Base-by-base conservation (phyloP, 176 grass and related monocot species). In the Juncus effusus region DNA sequence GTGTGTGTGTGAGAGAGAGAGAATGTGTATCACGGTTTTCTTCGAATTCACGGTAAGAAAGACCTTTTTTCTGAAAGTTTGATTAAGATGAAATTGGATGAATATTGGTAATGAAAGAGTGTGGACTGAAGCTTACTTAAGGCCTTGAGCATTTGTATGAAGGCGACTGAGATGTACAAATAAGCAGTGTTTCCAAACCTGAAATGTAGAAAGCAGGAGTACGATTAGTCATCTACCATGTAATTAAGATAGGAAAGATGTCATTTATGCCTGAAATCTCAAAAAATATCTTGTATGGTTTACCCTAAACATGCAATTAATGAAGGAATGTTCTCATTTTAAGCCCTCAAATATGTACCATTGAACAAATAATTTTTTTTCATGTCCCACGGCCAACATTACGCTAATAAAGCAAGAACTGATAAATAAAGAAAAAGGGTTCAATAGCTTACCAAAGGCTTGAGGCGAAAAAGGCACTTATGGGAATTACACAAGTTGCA, bases 181-280 rank as follows among this genome's bases (percentile, higher is more conserved):
- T 93, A 99, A n/a, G 94, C 94, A 16, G 88, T 99, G 76, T 99
- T 99, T 16, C 94, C 94, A 80, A 99, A 99, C 94, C 94, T 99
- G 69, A 53, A 61, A 65, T 42, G 65, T 15, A 79, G 19, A 62
- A 61, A 80, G 77, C 13, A 72, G 44, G 4, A 16, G 11, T 47
- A 14, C 40, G 28, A 13, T 72, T 58, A 19, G 38, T 59, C 69
- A 58, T 63, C 52, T 36, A 60, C 9, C 55, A 36, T 52, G n/a
- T 15, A 70, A 16, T 11, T 19, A 12, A 14, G 56, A 69, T 19
- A 44, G 39, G 56, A 60, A 14, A 13, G 38, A 72, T 42, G 9
- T 55, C 11, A 39, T 51, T 40, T 13, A 54, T 16, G 6, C 9
- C 36, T 42, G 5, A 66, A 14, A 12, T 52, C 49, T 8, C n/a